phyloP scores from a whole-genome alignment of 2,329 filamentous ascomycete species.

The Pseudogymnoascus sp. region DNA sequence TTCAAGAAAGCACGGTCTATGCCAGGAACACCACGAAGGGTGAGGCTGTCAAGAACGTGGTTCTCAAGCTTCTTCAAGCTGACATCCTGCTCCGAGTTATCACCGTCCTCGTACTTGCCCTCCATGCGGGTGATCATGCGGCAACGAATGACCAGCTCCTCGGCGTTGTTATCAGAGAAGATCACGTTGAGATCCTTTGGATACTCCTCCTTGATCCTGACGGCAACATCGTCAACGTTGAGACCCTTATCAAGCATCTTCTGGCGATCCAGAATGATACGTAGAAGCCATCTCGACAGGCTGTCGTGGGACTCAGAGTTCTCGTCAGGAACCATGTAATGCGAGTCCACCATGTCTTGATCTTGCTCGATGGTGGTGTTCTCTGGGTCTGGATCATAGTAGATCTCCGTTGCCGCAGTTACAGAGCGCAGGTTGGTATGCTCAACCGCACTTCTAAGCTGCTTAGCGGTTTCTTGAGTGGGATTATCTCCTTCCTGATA shows the following conservation, averaged over 20 bases:
- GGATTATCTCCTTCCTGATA: slow-evolving; percentile 60
- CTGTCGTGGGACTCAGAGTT: slow-evolving; percentile 50
- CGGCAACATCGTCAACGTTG: slow-evolving; percentile 82
- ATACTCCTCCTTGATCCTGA: slow-evolving; percentile 83
- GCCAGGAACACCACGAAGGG: slow-evolving; percentile 80
- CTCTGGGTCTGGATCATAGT: slow-evolving; percentile 89
- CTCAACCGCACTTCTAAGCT: slow-evolving; percentile 80
- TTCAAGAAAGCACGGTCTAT: slow-evolving; percentile 92
- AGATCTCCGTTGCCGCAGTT: slow-evolving; percentile 87
- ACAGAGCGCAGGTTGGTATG: slow-evolving; percentile 90
- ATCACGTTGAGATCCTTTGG: slow-evolving; percentile 79
- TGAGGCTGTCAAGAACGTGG: slow-evolving; percentile 84
- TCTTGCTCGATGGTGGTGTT: slow-evolving; percentile 81
- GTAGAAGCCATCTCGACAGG: slow-evolving; percentile 91
- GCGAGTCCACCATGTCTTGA: slow-evolving; percentile 89
- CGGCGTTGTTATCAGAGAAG: slow-evolving; percentile 96
- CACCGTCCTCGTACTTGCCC: slow-evolving; percentile 60
- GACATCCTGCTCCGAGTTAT: slow-evolving; percentile 73
- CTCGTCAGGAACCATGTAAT: slow-evolving; percentile 89
- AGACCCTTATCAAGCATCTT: slow-evolving; percentile 94
- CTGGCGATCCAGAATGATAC: slow-evolving; percentile 85
- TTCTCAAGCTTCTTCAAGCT: slow-evolving; percentile 88
- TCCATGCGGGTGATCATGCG: slow-evolving; percentile 65
- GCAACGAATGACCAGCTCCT: slow-evolving; percentile 88
- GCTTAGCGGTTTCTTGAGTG: slow-evolving; percentile 73